Conservation (phyloP, 2,329 filamentous ascomycete species). For the Fusarium falciforme region DNA sequence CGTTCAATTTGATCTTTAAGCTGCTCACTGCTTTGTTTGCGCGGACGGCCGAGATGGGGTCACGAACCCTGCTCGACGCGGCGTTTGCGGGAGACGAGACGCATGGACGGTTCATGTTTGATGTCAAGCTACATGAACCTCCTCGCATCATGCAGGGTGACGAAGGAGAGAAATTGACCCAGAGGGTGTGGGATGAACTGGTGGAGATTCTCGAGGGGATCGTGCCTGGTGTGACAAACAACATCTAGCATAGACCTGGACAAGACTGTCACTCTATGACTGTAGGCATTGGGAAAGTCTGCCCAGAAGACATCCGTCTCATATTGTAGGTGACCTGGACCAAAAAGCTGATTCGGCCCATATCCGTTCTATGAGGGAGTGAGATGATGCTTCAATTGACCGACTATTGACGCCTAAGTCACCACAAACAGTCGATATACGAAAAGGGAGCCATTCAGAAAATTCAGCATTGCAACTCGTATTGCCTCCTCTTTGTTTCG, state of each 20-base stretch:
- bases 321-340: background rate
- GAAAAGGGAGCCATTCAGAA: background rate
- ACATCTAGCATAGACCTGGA: conserved; percentile 38
- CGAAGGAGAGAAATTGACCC: conserved; percentile 51
- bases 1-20: conserved; percentile 40
- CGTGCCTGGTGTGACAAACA: conserved; percentile 52
- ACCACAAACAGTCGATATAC: background rate
- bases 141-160: conserved; percentile 46
- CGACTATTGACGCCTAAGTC: background rate
- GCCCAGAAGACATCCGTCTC: background rate
- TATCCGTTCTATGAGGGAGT: background rate
- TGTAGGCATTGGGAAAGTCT: background rate
- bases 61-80: conserved; percentile 53
- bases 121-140: conserved; percentile 43
- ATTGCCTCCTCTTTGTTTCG: background rate
- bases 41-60: conserved; percentile 53
- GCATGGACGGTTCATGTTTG: conserved; percentile 56
- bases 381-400: background rate
- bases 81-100: conserved; percentile 51
- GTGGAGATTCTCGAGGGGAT: conserved; percentile 55
- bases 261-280: background rate
- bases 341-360: background rate
- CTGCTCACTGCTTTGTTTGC: conserved; percentile 42
- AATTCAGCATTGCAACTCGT: background rate
- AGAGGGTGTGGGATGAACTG: conserved; percentile 57